Conservation (phyloP, 2,329 filamentous ascomycete genomes). For the Colletotrichum gloeosporioides region DNA sequence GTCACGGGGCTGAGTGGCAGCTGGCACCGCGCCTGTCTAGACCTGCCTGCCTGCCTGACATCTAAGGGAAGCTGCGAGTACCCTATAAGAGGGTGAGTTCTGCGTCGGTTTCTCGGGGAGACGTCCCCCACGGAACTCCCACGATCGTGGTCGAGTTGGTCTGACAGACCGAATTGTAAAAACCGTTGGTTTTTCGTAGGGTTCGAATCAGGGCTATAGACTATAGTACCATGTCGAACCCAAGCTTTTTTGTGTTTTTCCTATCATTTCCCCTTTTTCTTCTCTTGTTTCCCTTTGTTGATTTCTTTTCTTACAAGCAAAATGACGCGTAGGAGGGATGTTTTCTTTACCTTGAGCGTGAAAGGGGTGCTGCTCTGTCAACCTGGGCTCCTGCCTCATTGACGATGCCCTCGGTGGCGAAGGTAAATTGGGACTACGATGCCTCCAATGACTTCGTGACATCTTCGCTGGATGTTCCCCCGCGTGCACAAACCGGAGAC, state of each 20-base stretch:
- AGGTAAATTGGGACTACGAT: too few relatives aligned
- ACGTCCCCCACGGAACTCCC: background rate
- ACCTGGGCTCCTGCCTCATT: too few relatives aligned
- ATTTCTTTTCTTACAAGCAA: too few relatives aligned
- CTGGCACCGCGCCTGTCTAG: background rate
- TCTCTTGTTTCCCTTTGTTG: background rate
- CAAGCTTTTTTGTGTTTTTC: background rate
- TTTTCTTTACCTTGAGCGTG: background rate
- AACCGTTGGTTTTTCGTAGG: background rate
- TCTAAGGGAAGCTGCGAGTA: background rate
- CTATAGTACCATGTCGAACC: background rate
- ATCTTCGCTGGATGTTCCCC: too few relatives aligned
- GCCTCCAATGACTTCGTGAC: too few relatives aligned
- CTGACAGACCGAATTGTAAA: background rate
- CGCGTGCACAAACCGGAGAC: fast-evolving
- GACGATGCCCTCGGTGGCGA: too few relatives aligned
- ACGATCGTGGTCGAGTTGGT: background rate
- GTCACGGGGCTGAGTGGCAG: fast-evolving
- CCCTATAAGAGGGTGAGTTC: background rate
- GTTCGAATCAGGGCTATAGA: background rate
- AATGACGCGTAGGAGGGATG: too few relatives aligned
- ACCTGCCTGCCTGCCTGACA: background rate
- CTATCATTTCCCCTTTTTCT: too few relatives aligned
- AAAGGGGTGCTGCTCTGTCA: background rate
- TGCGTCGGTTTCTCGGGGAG: fast-evolving